A percentile compares a stretch with the other conserved stretches of the same genome.
These are phyloP conservation scores for Platismatia glauca DNA, from an alignment of 495 filamentous ascomycete genomes.

Conservation along the genomic window DNA sequence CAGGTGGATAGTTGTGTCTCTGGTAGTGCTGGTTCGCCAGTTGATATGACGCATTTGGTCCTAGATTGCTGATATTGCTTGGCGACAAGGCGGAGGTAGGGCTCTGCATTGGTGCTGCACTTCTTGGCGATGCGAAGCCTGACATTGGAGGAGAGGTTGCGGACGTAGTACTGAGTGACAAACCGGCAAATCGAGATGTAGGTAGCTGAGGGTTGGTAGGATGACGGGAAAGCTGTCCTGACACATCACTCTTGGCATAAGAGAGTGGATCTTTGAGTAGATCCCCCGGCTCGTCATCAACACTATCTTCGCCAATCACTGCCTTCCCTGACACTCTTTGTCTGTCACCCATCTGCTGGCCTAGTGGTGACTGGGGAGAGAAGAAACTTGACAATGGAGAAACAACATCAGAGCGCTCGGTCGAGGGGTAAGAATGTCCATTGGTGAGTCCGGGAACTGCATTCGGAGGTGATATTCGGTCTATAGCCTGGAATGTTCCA, in stretches of 20 bases:
- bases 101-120: conserved; percentile 41
- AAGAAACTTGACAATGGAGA: conserved; percentile 66
- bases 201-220: conserved; percentile 69
- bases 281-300: conserved; percentile 77
- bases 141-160: conserved; percentile 44
- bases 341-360: conserved; percentile 58
- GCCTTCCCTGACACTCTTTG: conserved; percentile 69
- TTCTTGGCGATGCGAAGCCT: conserved; percentile 43
- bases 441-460: conserved; percentile 47
- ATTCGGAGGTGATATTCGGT: conserved; percentile 58
- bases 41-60: conserved; percentile 44
- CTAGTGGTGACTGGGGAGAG: conserved; percentile 75
- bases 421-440: conserved; percentile 28
- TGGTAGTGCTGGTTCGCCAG: conserved; percentile 50
- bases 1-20: conserved; percentile 69
- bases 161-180: conserved; percentile 60
- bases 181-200: conserved; percentile 56
- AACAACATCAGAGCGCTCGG: conserved; percentile 51
- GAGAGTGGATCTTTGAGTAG: conserved; percentile 76
- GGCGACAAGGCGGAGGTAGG: conserved; percentile 55
- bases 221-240: conserved; percentile 47
- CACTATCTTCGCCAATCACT: conserved; percentile 71
- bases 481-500: conserved; percentile 63
- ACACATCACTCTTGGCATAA: conserved; percentile 68
- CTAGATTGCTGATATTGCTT: conserved; percentile 35